These are phyloP conservation scores for Chaetoscypha palmicola DNA, from an alignment of 2,329 filamentous ascomycete genomes.

Conservation along the genomic window DNA sequence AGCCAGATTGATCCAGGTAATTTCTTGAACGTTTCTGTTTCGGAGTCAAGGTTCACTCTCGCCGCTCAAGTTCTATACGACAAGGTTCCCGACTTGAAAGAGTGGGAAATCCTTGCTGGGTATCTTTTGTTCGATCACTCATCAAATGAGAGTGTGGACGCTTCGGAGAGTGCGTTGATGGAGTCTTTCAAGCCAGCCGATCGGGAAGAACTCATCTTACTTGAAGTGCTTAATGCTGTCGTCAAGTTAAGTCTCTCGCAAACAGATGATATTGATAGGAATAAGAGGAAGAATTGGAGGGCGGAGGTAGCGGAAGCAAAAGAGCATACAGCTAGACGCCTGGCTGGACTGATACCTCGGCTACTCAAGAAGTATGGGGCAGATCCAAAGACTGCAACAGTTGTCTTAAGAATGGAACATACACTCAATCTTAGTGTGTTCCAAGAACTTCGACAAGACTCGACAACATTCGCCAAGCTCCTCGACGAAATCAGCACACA, in stretches of 20 bases:
- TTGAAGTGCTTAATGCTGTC: slow-evolving; percentile 79
- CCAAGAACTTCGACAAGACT: slow-evolving; percentile 80
- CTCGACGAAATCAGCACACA: slow-evolving; percentile 91
- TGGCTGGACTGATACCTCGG: slow-evolving; percentile 73
- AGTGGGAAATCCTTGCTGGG: slow-evolving; percentile 83
- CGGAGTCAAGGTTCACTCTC: slow-evolving; percentile 77
- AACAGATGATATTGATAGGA: slow-evolving; percentile 56
- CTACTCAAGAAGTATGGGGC: slow-evolving; percentile 91
- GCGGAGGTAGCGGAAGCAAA: slow-evolving; percentile 61
- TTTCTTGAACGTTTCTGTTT: slow-evolving; percentile 50
- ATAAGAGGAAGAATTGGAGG: slow-evolving; percentile 43
- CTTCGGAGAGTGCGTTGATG: slow-evolving; percentile 47
- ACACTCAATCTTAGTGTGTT: slow-evolving; percentile 82
- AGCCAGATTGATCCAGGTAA: slow-evolving; percentile 39
- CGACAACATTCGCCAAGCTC: slow-evolving; percentile 69
- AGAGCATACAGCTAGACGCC: slow-evolving; percentile 69
- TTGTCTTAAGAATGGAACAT: slow-evolving; percentile 79
- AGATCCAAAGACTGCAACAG: slow-evolving; percentile 76
- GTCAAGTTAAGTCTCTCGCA: slow-evolving; percentile 68
- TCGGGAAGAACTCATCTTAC: slow-evolving; percentile 70
- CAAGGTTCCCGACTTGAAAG: slow-evolving; percentile 68
- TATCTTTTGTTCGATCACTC: slow-evolving; percentile 94
- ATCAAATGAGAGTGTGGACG: slow-evolving; percentile 52
- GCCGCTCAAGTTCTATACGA: slow-evolving; percentile 83
- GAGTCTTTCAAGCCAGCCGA: slow-evolving; percentile 27